A percentile compares a stretch with the other conserved stretches of the same genome.
These are phyloP conservation scores for Neurospora sublineolata DNA, from an alignment of 495 filamentous ascomycete genomes.

Conservation along the genomic window DNA sequence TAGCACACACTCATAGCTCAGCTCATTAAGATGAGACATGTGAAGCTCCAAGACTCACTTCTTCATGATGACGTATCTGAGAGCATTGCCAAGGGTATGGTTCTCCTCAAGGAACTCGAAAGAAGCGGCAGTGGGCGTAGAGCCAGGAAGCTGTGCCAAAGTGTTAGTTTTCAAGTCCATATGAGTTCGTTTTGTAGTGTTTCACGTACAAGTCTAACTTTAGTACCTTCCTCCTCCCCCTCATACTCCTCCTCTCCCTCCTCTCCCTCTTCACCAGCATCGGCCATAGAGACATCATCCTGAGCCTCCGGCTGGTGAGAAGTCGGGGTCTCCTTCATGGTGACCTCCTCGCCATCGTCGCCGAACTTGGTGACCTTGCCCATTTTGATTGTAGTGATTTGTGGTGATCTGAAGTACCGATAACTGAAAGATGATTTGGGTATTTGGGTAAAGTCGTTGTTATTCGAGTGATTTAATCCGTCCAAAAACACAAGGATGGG, in stretches of 20 bases:
- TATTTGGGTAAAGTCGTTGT: background rate
- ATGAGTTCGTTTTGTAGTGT: background rate
- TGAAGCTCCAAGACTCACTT: slow-evolving; percentile 46
- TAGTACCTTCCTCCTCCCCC: slow-evolving; percentile 15
- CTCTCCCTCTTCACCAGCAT: slow-evolving; percentile 28
- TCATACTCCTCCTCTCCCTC: slow-evolving; percentile 19
- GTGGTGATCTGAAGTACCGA: background rate
- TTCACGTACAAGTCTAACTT: slow-evolving; percentile 25
- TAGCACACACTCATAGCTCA: background rate
- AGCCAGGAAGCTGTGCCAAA: slow-evolving; percentile 50
- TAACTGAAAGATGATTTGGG: background rate
- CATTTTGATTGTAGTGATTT: slow-evolving; percentile 19
- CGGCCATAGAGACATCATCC: slow-evolving; percentile 29
- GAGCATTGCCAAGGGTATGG: slow-evolving; percentile 88
- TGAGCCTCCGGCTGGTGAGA: slow-evolving; percentile 28
- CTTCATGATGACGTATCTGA: slow-evolving; percentile 95
- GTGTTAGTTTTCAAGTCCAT: background rate
- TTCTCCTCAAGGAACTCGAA: slow-evolving; percentile 90
- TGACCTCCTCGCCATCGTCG: slow-evolving; percentile 24
- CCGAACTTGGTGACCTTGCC: slow-evolving; percentile 10
- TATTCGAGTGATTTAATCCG: background rate
- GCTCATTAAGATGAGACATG: background rate
- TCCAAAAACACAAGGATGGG: background rate
- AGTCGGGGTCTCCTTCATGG: slow-evolving; percentile 44
- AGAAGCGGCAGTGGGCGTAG: slow-evolving; percentile 51